Evolutionary conservation across 2,329 filamentous ascomycete species (phyloP).

Genomic region (Ceratocystis destructans): DNA sequence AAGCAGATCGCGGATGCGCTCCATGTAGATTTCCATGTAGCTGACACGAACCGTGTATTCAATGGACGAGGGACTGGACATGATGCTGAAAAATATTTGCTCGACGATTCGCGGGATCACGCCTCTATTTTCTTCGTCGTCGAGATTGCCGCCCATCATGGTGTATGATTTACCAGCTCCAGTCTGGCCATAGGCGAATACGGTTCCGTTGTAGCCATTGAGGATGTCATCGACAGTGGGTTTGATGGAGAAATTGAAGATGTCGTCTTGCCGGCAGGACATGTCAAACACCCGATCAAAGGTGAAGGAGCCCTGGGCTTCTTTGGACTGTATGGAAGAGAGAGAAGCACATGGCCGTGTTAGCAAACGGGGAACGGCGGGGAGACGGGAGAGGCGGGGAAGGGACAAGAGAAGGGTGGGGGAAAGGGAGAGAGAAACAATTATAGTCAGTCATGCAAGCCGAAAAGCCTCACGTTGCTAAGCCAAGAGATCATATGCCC

Average conservation of each 20-base stretch:
- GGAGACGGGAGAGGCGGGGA: neutral
- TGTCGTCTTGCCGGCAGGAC: conserved; percentile 75
- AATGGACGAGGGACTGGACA: conserved; percentile 81
- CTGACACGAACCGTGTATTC: conserved; percentile 98
- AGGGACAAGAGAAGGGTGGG: neutral
- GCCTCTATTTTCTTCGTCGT: conserved; percentile 74
- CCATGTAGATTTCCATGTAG: conserved; percentile 99
- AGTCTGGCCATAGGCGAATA: conserved; percentile 97
- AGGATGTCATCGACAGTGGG: conserved; percentile 95
- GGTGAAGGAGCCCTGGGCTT: conserved; percentile 75
- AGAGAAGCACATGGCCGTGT: conserved; percentile 18
- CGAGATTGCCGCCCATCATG: conserved; percentile 73
- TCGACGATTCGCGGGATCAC: conserved; percentile 95
- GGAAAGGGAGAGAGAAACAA: neutral
- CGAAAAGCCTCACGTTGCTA: neutral
- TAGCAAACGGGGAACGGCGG: conserved; percentile 21
- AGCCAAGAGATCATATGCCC: neutral
- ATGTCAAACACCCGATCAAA: conserved; percentile 98
- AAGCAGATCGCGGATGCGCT: conserved; percentile 86
- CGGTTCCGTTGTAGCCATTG: conserved; percentile 97
- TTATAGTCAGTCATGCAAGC: neutral
- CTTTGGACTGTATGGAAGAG: conserved; percentile 48
- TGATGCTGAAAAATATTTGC: conserved; percentile 92
- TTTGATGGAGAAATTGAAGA: conserved; percentile 96
- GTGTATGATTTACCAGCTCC: conserved; percentile 98